Evolutionary conservation across 345 rosid species (phyloP).

Genomic region (Raphanus sativus): DNA sequence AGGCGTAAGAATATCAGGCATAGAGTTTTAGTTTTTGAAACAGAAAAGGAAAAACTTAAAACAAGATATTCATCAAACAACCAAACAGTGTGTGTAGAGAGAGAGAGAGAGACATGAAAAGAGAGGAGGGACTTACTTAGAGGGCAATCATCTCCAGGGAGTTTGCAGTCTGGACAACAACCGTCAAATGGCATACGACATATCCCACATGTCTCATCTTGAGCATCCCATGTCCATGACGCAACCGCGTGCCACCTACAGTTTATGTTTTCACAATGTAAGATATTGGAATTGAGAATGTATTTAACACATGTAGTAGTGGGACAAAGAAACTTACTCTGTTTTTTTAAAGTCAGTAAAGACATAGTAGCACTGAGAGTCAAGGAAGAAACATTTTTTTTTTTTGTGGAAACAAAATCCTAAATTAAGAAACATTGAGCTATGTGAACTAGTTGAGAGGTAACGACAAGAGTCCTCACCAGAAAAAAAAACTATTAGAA

Average conservation of each 20-base stretch:
- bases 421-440: not conserved
- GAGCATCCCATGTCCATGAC: constrained; percentile 99
- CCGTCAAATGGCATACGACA: constrained; percentile 99
- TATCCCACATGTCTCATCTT: constrained; percentile 95
- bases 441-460: not conserved
- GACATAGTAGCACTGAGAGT: constrained; percentile 3
- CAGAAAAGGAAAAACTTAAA: not conserved
- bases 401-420: not conserved
- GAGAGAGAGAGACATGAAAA: not conserved
- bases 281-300: not conserved
- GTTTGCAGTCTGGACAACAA: constrained; percentile 94
- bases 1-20: not conserved
- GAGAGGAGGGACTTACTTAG: constrained; percentile 50
- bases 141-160: constrained; percentile 98
- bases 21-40: not conserved
- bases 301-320: not conserved
- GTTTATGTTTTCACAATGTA: not conserved
- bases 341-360: not conserved
- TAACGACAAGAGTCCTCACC: not conserved
- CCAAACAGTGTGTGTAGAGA: not conserved
- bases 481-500: not conserved
- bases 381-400: not conserved
- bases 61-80: not conserved
- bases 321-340: constrained; percentile 3
- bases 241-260: constrained; percentile 96